Conservation (phyloP, 2,329 filamentous ascomycete genomes). For the Sphaerulina musiva region DNA sequence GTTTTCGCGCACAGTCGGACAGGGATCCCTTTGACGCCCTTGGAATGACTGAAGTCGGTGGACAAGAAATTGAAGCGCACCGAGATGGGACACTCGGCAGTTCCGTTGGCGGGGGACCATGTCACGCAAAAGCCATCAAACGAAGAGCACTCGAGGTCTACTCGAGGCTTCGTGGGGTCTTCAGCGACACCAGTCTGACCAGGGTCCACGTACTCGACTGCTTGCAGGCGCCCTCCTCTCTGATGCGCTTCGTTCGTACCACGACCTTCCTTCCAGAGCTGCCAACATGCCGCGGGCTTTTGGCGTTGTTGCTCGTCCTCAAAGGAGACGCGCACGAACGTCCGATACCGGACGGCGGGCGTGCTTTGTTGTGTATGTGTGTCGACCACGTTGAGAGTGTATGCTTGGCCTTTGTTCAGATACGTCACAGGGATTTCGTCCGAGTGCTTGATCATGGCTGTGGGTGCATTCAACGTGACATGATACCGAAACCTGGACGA, state of each 20-base stretch:
- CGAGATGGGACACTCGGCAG: slow-evolving; percentile 75
- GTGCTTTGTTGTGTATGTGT: slow-evolving; percentile 56
- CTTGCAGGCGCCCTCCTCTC: slow-evolving; percentile 82
- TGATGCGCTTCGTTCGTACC: slow-evolving; percentile 96
- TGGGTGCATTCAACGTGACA: slow-evolving; percentile 84
- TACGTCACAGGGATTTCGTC: slow-evolving; percentile 97
- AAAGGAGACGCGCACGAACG: slow-evolving; percentile 90
- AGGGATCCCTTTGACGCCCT: slow-evolving; percentile 95
- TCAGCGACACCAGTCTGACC: slow-evolving; percentile 51
- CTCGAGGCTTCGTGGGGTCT: slow-evolving; percentile 40
- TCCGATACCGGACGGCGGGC: slow-evolving; percentile 68
- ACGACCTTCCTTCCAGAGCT: slow-evolving; percentile 90
- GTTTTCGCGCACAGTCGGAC: slow-evolving; percentile 91
- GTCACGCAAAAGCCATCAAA: slow-evolving; percentile 91
- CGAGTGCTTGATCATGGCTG: slow-evolving; percentile 84
- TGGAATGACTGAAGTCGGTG: slow-evolving; percentile 97
- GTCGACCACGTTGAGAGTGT: slow-evolving; percentile 78
- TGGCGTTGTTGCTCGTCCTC: slow-evolving; percentile 90
- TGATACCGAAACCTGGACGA: slow-evolving; percentile 70
- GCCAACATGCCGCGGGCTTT: slow-evolving; percentile 78
- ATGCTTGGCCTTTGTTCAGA: slow-evolving; percentile 94
- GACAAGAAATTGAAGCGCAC: slow-evolving; percentile 98
- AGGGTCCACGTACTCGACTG: slow-evolving; percentile 83
- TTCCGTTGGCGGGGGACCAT: slow-evolving; percentile 64
- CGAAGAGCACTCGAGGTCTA: slow-evolving; percentile 56